Evolutionary conservation across 1,284 basidiomycete species (phyloP).

Genomic region (Fomitopsis betulina): DNA sequence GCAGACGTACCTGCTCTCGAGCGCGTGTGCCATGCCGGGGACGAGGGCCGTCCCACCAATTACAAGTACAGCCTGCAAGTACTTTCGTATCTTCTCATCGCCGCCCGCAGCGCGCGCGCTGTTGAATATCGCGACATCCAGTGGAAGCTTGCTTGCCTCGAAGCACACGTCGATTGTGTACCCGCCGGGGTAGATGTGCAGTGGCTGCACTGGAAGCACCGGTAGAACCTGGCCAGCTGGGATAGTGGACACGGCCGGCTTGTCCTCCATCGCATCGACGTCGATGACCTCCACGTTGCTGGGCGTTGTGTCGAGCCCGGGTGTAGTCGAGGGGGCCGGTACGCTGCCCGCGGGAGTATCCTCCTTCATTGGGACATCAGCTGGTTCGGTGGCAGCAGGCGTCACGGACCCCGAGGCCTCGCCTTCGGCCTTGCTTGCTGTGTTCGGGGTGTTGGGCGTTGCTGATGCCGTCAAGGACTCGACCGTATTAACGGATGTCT

Average conservation of each 20-base stretch:
- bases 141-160: slow-evolving; percentile 87
- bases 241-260: slow-evolving; percentile 7
- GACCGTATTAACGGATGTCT: background rate
- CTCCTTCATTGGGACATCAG: slow-evolving; percentile 8
- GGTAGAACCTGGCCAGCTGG: slow-evolving; percentile 8
- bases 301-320: slow-evolving; percentile 15
- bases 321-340: slow-evolving; percentile 11
- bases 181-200: slow-evolving; percentile 16
- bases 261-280: slow-evolving; percentile 44
- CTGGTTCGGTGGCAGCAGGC: background rate
- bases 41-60: slow-evolving; percentile 79
- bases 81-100: slow-evolving; percentile 88
- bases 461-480: background rate
- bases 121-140: slow-evolving; percentile 94
- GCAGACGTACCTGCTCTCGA: slow-evolving; percentile 64
- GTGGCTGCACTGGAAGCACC: slow-evolving; percentile 8
- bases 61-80: slow-evolving; percentile 85
- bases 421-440: background rate
- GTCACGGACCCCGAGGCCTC: background rate
- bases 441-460: no score
- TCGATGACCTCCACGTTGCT: slow-evolving; percentile 40
- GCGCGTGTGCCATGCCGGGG: slow-evolving; percentile 72
- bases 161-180: slow-evolving; percentile 68
- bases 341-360: slow-evolving; percentile 2
- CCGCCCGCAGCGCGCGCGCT: slow-evolving; percentile 81